Conservation (phyloP, 2,329 filamentous ascomycete genomes). For the Cladophialophora carrionii region DNA sequence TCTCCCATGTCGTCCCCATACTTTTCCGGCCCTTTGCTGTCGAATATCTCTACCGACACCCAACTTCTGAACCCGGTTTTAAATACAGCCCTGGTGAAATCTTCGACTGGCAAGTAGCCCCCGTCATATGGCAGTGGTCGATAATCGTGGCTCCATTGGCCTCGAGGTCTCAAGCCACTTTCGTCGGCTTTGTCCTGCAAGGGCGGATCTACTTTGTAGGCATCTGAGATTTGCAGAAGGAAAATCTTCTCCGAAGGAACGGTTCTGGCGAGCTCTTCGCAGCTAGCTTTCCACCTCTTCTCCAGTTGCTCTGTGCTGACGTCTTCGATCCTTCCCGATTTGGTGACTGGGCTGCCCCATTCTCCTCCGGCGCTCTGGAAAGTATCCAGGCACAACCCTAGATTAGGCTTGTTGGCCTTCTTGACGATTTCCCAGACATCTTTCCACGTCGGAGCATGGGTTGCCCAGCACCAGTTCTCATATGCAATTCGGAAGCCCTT, state of each 20-base stretch:
- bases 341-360: conserved; percentile 71
- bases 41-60: conserved; percentile 73
- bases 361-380: conserved; percentile 76
- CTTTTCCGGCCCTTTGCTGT: conserved; percentile 60
- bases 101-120: conserved; percentile 70
- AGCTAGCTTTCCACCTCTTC: conserved; percentile 56
- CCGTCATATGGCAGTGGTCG: conserved; percentile 70
- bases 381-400: conserved; percentile 76
- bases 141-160: conserved; percentile 71
- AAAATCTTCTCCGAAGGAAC: conserved; percentile 73
- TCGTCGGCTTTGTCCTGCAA: conserved; percentile 56
- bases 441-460: conserved; percentile 68
- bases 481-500: conserved; percentile 68
- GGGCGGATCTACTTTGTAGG: conserved; percentile 64
- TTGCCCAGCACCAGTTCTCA: conserved; percentile 83
- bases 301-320: conserved; percentile 58
- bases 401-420: conserved; percentile 64
- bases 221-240: conserved; percentile 74
- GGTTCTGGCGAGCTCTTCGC: conserved; percentile 59
- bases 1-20: conserved; percentile 54
- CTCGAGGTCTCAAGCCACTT: conserved; percentile 62
- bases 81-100: conserved; percentile 67
- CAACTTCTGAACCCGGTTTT: conserved; percentile 68
- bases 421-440: conserved; percentile 70
- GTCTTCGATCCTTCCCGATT: conserved; percentile 62